phyloP scores from a whole-genome alignment of 1,284 basidiomycete genomes.

The Ceratorhiza oryzae-sativae region DNA sequence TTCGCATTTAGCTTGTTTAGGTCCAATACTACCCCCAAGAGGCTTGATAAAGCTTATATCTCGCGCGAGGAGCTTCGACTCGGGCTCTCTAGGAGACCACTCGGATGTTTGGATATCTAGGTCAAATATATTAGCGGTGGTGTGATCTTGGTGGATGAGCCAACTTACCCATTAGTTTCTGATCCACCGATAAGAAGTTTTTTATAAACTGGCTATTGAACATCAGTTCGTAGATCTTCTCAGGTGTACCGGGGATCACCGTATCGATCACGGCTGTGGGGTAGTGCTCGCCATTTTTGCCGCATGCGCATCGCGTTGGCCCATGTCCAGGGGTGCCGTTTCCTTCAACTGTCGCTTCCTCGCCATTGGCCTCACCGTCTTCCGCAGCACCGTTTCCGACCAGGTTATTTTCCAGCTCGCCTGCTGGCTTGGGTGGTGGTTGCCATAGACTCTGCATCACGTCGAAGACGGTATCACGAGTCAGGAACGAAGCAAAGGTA shows the following conservation, averaged over 20 bases:
- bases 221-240: constrained; percentile 94
- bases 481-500: constrained; percentile 94
- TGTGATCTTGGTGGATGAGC: neutral
- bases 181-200: constrained; percentile 86
- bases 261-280: constrained; percentile 77
- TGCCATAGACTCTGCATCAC: constrained; percentile 72
- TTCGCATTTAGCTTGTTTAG: constrained; percentile 94
- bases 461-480: constrained; percentile 94
- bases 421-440: constrained; percentile 38
- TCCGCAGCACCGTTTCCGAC: neutral
- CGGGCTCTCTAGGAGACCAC: constrained; percentile 74
- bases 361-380: neutral
- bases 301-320: constrained; percentile 77
- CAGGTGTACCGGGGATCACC: constrained; percentile 86
- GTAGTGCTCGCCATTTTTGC: constrained; percentile 74
- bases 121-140: neutral
- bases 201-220: constrained; percentile 96
- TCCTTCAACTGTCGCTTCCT: constrained; percentile 44
- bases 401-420: constrained; percentile 33
- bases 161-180: constrained; percentile 83
- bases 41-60: constrained; percentile 97
- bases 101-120: constrained; percentile 91
- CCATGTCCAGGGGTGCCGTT: constrained; percentile 54
- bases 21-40: constrained; percentile 84
- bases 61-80: constrained; percentile 76